Conservation (phyloP, 345 rosid genomes). For the Mangifera indica region DNA sequence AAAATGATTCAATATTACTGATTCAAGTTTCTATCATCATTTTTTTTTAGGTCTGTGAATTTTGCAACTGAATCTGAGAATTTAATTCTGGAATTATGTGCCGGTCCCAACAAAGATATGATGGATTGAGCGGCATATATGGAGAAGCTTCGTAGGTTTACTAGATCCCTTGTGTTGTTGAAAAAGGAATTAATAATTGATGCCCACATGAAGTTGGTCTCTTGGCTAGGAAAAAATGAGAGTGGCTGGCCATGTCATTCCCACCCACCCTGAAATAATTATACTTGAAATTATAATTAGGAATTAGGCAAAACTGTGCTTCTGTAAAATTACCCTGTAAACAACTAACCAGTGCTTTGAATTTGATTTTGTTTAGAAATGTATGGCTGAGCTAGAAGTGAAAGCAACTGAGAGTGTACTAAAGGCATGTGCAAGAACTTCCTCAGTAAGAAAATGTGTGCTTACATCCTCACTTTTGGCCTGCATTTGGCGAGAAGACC, state of each 20-base stretch:
- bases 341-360: slow-evolving; percentile 5
- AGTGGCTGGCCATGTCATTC: no score
- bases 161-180: neutral
- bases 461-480: slow-evolving; percentile 81
- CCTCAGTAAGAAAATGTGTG: slow-evolving; percentile 71
- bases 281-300: neutral
- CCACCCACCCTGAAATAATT: no score
- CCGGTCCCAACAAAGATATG: neutral
- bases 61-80: no score
- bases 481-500: slow-evolving; percentile 64
- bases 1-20: no score
- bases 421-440: slow-evolving; percentile 73
- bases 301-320: no score
- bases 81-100: neutral
- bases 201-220: neutral
- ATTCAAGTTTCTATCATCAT: no score
- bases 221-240: no score
- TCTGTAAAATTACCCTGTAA: no score
- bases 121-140: neutral
- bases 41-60: no score
- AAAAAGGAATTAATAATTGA: neutral
- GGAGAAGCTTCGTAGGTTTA: neutral
- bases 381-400: slow-evolving; percentile 69
- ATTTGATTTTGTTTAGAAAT: slow-evolving; percentile 38
- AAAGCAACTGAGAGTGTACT: slow-evolving; percentile 68